Percentiles rank a stretch among this genome's conserved stretches.
These are phyloP conservation scores for Lupinus albus DNA, from an alignment of 306 rosid genomes.

Conservation along the genomic window DNA sequence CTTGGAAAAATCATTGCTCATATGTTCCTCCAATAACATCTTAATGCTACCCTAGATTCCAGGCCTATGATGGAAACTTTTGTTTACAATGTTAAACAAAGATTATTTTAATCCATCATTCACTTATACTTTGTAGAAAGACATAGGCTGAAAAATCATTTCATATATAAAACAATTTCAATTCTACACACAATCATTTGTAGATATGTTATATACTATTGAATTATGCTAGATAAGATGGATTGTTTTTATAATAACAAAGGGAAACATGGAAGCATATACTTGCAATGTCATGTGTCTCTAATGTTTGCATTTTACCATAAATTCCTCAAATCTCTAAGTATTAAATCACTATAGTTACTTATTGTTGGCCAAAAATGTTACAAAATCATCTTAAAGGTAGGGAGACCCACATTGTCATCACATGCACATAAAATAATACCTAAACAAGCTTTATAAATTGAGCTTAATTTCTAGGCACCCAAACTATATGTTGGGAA, in stretches of 20 bases:
- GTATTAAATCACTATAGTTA: constrained; percentile 34
- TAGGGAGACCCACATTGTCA: constrained; percentile 46
- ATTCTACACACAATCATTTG: constrained; percentile 30
- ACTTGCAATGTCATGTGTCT: constrained; percentile 39
- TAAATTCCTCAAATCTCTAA: constrained; percentile 20
- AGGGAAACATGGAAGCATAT: constrained; percentile 41
- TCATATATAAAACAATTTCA: constrained; percentile 16
- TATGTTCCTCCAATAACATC: constrained; percentile 37
- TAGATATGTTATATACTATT: constrained; percentile 33
- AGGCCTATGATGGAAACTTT: constrained; percentile 39
- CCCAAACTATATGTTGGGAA: too few relatives aligned
- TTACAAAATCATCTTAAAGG: constrained; percentile 37
- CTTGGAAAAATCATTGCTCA: constrained; percentile 27
- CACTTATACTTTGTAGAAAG: constrained; percentile 38
- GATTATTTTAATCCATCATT: constrained; percentile 30
- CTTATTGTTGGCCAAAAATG: constrained; percentile 39
- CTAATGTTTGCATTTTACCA: constrained; percentile 35
- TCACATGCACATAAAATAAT: constrained; percentile 52
- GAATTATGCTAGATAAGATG: constrained; percentile 38
- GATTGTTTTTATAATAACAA: constrained; percentile 8
- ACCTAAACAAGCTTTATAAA: constrained; percentile 3
- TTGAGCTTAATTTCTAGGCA: too few relatives aligned
- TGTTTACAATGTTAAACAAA: constrained; percentile 35
- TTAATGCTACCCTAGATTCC: constrained; percentile 48
- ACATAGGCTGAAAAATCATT: constrained; percentile 12